A percentile compares a stretch with the other conserved stretches of the same genome.
Conservation (phyloP, 163 green algal genomes). For the Scenedesmus sp. region DNA sequence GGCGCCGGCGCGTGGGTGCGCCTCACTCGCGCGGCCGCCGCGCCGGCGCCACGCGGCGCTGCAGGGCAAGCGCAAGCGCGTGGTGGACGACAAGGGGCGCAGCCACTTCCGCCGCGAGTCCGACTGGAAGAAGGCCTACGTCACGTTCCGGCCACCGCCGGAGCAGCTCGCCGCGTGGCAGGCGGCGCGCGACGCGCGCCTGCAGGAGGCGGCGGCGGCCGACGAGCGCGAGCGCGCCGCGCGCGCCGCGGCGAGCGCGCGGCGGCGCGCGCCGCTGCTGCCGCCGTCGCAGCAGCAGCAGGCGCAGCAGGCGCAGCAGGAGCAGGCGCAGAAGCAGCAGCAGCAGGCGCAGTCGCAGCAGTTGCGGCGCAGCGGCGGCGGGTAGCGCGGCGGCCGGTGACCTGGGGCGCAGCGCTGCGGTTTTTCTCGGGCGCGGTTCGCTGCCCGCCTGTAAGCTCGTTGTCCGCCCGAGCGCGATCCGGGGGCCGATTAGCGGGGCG, state of each 20-base stretch:
- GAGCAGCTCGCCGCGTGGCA: background rate
- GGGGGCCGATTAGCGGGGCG: too few relatives aligned
- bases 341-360: background rate
- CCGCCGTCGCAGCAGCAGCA: background rate
- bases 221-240: background rate
- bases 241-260: background rate
- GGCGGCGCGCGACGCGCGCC: background rate
- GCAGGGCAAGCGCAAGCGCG: constrained; percentile 69
- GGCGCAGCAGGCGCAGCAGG: constrained; percentile 3
- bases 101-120: constrained; percentile 44
- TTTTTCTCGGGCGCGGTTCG: too few relatives aligned
- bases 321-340: constrained; percentile 8
- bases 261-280: background rate
- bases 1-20: too few relatives aligned
- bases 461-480: too few relatives aligned
- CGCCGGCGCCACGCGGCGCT: too few relatives aligned
- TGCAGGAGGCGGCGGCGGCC: background rate
- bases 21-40: too few relatives aligned
- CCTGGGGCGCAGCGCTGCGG: too few relatives aligned
- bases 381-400: too few relatives aligned
- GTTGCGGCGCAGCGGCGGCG: too few relatives aligned
- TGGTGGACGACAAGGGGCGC: constrained; percentile 49
- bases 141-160: constrained; percentile 57
- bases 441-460: too few relatives aligned
- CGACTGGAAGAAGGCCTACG: constrained; percentile 93